Evolutionary conservation across 116 monocot genomes (phyloP).

Genomic region (Phalaenopsis hybrid): DNA sequence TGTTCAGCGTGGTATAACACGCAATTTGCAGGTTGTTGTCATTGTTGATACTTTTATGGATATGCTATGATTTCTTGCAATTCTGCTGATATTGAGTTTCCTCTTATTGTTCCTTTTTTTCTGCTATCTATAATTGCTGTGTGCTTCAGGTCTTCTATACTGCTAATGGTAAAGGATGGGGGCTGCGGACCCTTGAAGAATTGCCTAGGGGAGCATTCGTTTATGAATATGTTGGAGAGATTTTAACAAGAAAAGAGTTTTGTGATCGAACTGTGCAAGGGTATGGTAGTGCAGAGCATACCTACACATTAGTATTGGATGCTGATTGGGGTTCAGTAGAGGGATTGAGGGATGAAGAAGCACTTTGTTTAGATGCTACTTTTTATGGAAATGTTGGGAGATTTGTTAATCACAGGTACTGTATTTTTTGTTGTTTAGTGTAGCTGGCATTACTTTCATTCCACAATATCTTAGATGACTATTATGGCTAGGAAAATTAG

Average conservation of each 20-base stretch:
- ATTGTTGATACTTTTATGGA: not conserved
- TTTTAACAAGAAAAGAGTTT: slow-evolving; percentile 75
- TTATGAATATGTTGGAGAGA: slow-evolving; percentile 89
- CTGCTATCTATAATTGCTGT: not conserved
- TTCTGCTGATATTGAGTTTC: not conserved
- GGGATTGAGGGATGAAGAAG: slow-evolving; percentile 74
- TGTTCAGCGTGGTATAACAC: slow-evolving; percentile 78
- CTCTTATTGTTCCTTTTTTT: not conserved
- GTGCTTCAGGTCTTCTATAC: slow-evolving; percentile 78
- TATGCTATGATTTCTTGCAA: not conserved
- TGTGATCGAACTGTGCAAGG: slow-evolving; percentile 52
- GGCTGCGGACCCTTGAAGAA: slow-evolving; percentile 70
- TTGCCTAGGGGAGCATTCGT: slow-evolving; percentile 84
- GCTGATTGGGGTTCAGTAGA: slow-evolving; percentile 82
- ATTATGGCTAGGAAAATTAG: too few species aligned
- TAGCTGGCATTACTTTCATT: not conserved
- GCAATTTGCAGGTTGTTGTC: slow-evolving; percentile 61
- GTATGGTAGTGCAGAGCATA: slow-evolving; percentile 32
- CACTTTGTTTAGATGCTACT: slow-evolving; percentile 84
- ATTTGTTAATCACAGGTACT: slow-evolving; percentile 90
- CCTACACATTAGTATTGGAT: slow-evolving; percentile 72
- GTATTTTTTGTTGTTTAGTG: not conserved
- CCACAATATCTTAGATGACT: not conserved
- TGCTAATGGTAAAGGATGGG: slow-evolving; percentile 83
- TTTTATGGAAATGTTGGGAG: slow-evolving; percentile 93